A percentile compares a stretch with the other conserved stretches of the same genome.
Conservation (phyloP, 208 protist genomes). For the Phytomonas sp. region DNA sequence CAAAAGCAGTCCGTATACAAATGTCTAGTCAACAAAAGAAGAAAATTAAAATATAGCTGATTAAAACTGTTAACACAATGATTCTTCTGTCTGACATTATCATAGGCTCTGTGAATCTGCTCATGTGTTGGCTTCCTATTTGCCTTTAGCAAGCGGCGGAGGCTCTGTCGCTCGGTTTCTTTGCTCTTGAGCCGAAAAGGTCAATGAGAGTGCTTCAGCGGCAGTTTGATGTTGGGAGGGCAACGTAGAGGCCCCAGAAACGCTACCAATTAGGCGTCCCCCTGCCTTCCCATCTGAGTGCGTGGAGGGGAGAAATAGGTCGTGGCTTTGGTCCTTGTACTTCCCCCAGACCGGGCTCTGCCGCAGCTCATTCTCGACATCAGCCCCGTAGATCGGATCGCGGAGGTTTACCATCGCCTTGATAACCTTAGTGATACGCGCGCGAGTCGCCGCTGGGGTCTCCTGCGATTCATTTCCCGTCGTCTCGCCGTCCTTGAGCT, state of each 20-base stretch:
- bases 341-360: slow-evolving; percentile 64
- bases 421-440: slow-evolving; percentile 78
- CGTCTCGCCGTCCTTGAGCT: slow-evolving; percentile 47
- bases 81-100: slow-evolving; percentile 8
- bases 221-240: not conserved
- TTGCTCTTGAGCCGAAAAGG: slow-evolving; percentile 16
- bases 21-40: not conserved
- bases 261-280: not conserved
- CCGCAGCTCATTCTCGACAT: slow-evolving; percentile 40
- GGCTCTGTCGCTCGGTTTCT: slow-evolving; percentile 18
- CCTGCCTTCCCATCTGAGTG: slow-evolving; percentile 29
- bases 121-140: not conserved
- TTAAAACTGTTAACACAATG: not conserved
- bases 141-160: slow-evolving; percentile 21
- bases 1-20: not conserved
- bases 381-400: slow-evolving; percentile 29
- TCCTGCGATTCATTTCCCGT: slow-evolving; percentile 21
- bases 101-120: slow-evolving; percentile 1
- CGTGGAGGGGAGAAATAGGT: slow-evolving; percentile 75
- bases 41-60: not conserved
- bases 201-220: slow-evolving; percentile 13
- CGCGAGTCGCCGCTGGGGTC: slow-evolving; percentile 56
- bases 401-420: slow-evolving; percentile 54
- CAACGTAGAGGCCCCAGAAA: not conserved
- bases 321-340: slow-evolving; percentile 88